These are phyloP conservation scores for Fusarium tjaetaba DNA, from an alignment of 2,329 filamentous ascomycete genomes.

Conservation along the genomic window DNA sequence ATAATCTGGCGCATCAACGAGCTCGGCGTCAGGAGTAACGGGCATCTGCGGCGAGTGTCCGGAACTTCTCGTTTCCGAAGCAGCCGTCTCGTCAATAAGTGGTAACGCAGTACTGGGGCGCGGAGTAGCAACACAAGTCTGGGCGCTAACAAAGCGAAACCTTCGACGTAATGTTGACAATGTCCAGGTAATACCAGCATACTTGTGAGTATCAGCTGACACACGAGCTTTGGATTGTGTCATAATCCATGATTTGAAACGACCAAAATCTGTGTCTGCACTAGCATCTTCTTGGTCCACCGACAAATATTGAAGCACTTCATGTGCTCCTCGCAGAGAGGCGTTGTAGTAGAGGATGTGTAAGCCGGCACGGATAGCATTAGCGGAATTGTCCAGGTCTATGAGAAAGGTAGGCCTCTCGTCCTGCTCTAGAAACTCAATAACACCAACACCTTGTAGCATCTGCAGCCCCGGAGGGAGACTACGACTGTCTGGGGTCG, in stretches of 20 bases:
- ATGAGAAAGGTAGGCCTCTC: constrained; percentile 80
- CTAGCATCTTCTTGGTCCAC: constrained; percentile 57
- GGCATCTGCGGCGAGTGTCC: constrained; percentile 52
- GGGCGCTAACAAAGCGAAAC: constrained; percentile 74
- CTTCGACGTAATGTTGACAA: constrained; percentile 74
- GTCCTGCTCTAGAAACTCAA: constrained; percentile 81
- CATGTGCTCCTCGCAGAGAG: constrained; percentile 67
- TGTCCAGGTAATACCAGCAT: constrained; percentile 75
- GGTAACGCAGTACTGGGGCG: constrained; percentile 54
- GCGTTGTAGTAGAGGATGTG: constrained; percentile 75
- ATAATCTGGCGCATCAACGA: constrained; percentile 52
- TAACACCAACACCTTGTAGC: constrained; percentile 71
- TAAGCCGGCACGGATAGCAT: constrained; percentile 63
- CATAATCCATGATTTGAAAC: constrained; percentile 77
- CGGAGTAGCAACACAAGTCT: constrained; percentile 47
- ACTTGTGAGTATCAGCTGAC: constrained; percentile 65
- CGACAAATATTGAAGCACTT: constrained; percentile 65
- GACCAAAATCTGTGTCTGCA: constrained; percentile 60
- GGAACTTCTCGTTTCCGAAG: constrained; percentile 48
- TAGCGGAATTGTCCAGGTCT: constrained; percentile 69
- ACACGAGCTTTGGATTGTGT: constrained; percentile 64
- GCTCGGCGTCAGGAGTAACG: constrained; percentile 46
- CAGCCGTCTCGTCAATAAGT: constrained; percentile 49
- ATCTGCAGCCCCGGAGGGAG: constrained; percentile 62
- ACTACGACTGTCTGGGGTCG: constrained; percentile 62